phyloP scores from a whole-genome alignment of 176 grass and related monocot genomes.

The Zoysia japonica region DNA sequence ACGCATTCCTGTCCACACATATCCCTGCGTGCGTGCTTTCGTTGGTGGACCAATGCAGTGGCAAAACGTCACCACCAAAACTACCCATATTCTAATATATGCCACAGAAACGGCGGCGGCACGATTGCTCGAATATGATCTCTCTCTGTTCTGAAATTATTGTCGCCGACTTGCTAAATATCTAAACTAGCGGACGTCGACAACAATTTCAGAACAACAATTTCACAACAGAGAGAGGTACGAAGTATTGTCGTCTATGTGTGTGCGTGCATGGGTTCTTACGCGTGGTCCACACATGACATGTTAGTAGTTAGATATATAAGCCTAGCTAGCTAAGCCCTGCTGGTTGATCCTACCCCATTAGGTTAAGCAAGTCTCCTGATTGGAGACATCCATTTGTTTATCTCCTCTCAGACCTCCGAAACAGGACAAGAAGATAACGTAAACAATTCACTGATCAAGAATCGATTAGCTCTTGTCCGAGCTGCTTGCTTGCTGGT shows the following conservation, averaged over 20 bases:
- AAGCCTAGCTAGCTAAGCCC: neutral
- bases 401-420: conserved; percentile 1
- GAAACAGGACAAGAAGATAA: conserved; percentile 10
- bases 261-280: neutral
- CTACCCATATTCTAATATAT: neutral
- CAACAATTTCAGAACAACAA: neutral
- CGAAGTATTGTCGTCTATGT: neutral
- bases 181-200: neutral
- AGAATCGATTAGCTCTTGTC: neutral
- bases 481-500: neutral
- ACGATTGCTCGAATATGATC: neutral
- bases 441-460: neutral
- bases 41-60: conserved; percentile 4
- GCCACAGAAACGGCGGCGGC: no score
- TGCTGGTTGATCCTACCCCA: neutral
- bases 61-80: conserved; percentile 5
- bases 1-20: neutral
- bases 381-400: conserved; percentile 39
- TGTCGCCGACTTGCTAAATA: no score
- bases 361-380: conserved; percentile 16
- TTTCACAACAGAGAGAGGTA: no score
- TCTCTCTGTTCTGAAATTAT: no score
- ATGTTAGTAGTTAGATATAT: neutral
- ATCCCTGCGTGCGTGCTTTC: neutral
- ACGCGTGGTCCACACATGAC: neutral